Conservation (phyloP, 1,284 basidiomycete species). For the Meripilus lineatus region DNA sequence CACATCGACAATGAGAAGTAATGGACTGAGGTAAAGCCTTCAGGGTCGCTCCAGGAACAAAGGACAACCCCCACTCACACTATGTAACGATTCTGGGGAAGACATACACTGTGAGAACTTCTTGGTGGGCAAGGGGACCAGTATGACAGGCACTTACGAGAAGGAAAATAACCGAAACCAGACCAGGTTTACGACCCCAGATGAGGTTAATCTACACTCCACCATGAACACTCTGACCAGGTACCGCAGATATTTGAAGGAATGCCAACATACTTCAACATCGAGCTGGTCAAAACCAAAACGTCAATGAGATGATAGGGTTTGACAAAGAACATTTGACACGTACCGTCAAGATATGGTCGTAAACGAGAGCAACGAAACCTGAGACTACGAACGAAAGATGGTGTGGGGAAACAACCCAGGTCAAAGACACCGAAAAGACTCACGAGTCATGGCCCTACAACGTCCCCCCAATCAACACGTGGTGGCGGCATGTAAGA, state of each 20-base stretch:
- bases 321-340: neutral
- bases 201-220: constrained; percentile 20
- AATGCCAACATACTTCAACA: constrained; percentile 20
- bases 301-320: constrained; percentile 1
- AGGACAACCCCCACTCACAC: constrained; percentile 19
- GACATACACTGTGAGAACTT: too few relatives aligned
- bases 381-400: constrained; percentile 20
- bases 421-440: neutral
- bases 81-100: constrained; percentile 29
- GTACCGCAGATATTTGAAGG: too few relatives aligned
- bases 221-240: constrained; percentile 1
- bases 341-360: constrained; percentile 26
- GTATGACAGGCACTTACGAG: constrained; percentile 17
- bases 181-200: constrained; percentile 21
- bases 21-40: constrained; percentile 19
- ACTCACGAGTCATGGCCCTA: constrained; percentile 27
- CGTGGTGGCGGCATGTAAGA: constrained; percentile 11
- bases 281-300: constrained; percentile 18
- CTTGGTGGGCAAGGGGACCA: too few relatives aligned
- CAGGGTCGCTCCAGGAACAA: too few relatives aligned
- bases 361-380: constrained; percentile 24
- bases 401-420: neutral
- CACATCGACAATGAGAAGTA: constrained; percentile 25
- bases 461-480: constrained; percentile 15
- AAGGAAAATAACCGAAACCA: constrained; percentile 27